Base-by-base conservation (phyloP, 2,329 filamentous ascomycete genomes). In the Colletotrichum melonis region DNA sequence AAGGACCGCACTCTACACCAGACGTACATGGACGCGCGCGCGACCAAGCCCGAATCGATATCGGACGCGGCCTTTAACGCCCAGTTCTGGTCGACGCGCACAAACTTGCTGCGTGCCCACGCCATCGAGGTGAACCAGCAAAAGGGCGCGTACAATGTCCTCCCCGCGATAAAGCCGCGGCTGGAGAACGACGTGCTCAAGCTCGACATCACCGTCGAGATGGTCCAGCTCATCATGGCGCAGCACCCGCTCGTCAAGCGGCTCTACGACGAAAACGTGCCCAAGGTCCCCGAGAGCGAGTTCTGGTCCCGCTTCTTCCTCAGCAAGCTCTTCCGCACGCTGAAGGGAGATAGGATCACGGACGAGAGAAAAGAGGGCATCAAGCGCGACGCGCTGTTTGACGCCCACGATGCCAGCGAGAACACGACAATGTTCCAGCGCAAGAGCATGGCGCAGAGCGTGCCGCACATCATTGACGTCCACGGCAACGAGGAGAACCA, bases 271-370 rank as follows among this genome's bases (percentile, higher is more conserved):
- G 95, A 98, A 80, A 95, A 95, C 76, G 95, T 98, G 0, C 95
- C 94, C 5, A 94, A 93, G 73, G 83, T 97, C 52, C 91, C 88
- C 30, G 94, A 97, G 78, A 88, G 88, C 69, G 91, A 94, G 63
- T 99, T 99, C 80, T 99, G 96, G 95, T 93, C 93, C 6, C 90
- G 94, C 16, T 99, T 99, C 84, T 98, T 99, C 81, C 91, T 95
- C 74, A 98, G 95, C 82, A 91, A 94, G 69, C 86, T 99, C 9
- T 95, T 95, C 76, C 98, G 98, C 84, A 96, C 95, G 80, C 86
- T 99, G 69, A 94, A 95, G 70, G 97, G 97, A 49, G 95, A 98
- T 83, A 93, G 94, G 65, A 91, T 97, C 57, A 91, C 90, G 1
- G 94, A 96, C 9, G 89, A 88, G 4, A 96, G 98, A 81, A 86